Evolutionary conservation across 179 eudicot species (phyloP), one percentile per base, ranked within the genome.

Genomic region (Carnegiea gigantea): DNA sequence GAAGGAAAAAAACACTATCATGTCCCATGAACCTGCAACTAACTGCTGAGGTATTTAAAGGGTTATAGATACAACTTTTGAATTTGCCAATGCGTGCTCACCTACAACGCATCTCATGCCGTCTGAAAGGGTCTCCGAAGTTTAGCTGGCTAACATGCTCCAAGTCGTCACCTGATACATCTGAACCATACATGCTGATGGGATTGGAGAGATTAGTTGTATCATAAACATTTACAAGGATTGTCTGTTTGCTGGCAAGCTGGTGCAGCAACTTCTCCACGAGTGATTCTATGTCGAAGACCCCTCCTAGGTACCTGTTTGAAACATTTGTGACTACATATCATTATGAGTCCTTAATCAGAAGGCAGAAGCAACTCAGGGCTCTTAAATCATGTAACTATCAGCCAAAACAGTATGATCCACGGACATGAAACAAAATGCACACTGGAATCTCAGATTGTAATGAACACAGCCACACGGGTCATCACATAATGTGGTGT

Each of bases 61-160:
- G 68, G 68, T 62, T 11, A 24, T 11, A 62, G 18, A 62, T 2
- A 54, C 62, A 54, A 17, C 1, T 6, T 23, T 7, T 62, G 68
- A 62, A 36, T 73, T 23, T 18, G 26, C 6, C 53, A 23, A 73
- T 9, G 26, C 62, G 24, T 23, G 38, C 81, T 83, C 82, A 95
- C 98, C 98, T 93, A 89, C 96, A 93, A 43, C 84, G 93, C 98
- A 92, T 93, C 87, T 93, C 96, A 77, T 93, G 98, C 85, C 84
- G 89, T 82, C 98, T 89, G 82, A 84, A 85, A 13, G 98, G 98
- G 77, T 93, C 98, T 78, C 97, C 98, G 72, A 93, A 93, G 85
- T 84, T 90, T 62, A 93, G 90, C 71, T 80, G 75, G 80, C 96
- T 92, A 77, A 93, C 89, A 80, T 84, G 92, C 86, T 83, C 82